These are phyloP conservation scores for Platismatia glauca DNA, from an alignment of 495 filamentous ascomycete genomes.

Conservation along the genomic window DNA sequence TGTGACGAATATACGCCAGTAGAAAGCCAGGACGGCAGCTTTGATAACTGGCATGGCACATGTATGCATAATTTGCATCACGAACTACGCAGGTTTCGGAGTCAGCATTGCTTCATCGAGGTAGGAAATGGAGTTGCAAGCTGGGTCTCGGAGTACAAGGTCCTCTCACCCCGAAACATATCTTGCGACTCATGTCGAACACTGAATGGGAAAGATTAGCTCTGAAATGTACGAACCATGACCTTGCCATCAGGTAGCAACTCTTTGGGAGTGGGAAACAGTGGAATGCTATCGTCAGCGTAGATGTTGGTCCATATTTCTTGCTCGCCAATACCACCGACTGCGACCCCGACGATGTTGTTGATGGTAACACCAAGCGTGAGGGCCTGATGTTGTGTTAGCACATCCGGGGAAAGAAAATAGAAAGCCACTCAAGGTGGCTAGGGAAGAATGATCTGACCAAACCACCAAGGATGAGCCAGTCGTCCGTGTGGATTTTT, in stretches of 20 bases:
- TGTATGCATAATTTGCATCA: slow-evolving; percentile 27
- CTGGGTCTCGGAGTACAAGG: too few relatives aligned
- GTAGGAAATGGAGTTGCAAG: too few relatives aligned
- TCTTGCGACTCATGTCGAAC: too few relatives aligned
- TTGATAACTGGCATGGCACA: slow-evolving; percentile 29
- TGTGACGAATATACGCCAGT: slow-evolving; percentile 14
- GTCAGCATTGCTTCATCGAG: too few relatives aligned
- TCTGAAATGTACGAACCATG: too few relatives aligned
- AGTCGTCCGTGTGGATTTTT: slow-evolving; percentile 31
- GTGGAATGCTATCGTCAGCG: background rate
- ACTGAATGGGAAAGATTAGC: too few relatives aligned
- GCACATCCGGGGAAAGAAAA: background rate
- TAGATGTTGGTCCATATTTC: background rate
- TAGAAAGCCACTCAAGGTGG: background rate
- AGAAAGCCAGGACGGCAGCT: slow-evolving; percentile 27
- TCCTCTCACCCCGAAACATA: too few relatives aligned
- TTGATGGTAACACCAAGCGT: slow-evolving; percentile 13
- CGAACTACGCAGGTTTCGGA: too few relatives aligned
- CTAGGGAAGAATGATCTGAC: slow-evolving; percentile 20
- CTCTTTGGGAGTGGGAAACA: background rate
- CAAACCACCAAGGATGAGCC: slow-evolving; percentile 28
- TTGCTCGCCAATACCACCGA: slow-evolving; percentile 16
- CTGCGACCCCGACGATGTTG: slow-evolving; percentile 15
- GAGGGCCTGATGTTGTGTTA: slow-evolving; percentile 4
- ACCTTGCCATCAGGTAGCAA: slow-evolving; percentile 12